phyloP scores from a whole-genome alignment of 2,329 filamentous ascomycete species.

The Ambrosiella cleistominuta region DNA sequence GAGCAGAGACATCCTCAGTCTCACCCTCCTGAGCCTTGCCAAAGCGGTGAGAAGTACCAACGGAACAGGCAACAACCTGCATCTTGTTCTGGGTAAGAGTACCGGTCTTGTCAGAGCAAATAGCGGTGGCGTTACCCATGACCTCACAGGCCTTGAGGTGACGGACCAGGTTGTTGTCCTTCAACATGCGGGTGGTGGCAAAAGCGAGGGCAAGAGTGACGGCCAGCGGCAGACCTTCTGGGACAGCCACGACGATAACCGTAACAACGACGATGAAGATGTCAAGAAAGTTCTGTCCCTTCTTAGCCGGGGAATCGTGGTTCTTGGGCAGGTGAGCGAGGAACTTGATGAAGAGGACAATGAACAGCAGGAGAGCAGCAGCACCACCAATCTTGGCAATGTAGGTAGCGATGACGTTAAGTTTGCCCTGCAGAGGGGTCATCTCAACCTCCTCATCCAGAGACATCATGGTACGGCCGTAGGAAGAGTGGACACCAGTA shows the following conservation, averaged over 20 bases:
- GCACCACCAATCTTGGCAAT: slow-evolving; percentile 62
- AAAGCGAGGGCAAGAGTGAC: slow-evolving; percentile 65
- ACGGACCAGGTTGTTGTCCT: slow-evolving; percentile 60
- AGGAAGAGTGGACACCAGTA: slow-evolving; percentile 55
- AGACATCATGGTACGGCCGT: slow-evolving; percentile 58
- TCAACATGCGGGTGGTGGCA: slow-evolving; percentile 60
- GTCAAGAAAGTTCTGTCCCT: slow-evolving; percentile 60
- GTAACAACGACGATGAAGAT: slow-evolving; percentile 66
- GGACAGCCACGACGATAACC: slow-evolving; percentile 64
- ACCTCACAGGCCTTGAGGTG: slow-evolving; percentile 64
- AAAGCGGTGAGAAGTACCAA: slow-evolving; percentile 39
- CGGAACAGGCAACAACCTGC: slow-evolving; percentile 44
- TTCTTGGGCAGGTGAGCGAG: slow-evolving; percentile 44
- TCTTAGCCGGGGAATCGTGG: slow-evolving; percentile 43
- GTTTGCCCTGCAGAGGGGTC: slow-evolving; percentile 59
- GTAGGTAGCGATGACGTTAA: slow-evolving; percentile 58
- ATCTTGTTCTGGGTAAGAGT: slow-evolving; percentile 53
- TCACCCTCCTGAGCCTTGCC: slow-evolving; percentile 22
- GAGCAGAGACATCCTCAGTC: slow-evolving; percentile 24
- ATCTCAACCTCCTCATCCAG: slow-evolving; percentile 58
- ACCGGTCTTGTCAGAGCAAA: slow-evolving; percentile 52
- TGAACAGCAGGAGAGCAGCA: slow-evolving; percentile 63
- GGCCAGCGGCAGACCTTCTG: slow-evolving; percentile 58
- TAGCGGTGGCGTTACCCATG: slow-evolving; percentile 61
- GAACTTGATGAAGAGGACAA: slow-evolving; percentile 75